phyloP scores from a whole-genome alignment of 352 stramenopile genomes.

The Blastocystis sp. region DNA sequence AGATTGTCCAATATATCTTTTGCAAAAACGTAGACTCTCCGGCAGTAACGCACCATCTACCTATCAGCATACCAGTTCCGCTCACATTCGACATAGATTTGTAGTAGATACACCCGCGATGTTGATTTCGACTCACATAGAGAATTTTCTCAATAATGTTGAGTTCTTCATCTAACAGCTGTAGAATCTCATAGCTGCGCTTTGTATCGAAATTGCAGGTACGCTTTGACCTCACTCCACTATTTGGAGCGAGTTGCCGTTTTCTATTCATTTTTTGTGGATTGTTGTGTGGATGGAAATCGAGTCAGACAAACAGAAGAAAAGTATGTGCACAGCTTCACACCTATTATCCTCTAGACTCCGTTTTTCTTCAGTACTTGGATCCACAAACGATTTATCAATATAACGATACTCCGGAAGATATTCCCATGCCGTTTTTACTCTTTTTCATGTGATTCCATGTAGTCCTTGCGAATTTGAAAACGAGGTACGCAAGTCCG shows the following conservation, averaged over 20 bases:
- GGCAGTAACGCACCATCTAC: constrained; percentile 9
- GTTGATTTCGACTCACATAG: constrained; percentile 12
- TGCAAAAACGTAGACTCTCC: background rate
- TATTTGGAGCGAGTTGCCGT: background rate
- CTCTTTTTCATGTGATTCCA: no score
- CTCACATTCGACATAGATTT: background rate
- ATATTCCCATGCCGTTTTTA: background rate
- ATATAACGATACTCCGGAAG: constrained; percentile 15
- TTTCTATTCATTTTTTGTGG: constrained; percentile 1
- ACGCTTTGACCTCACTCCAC: background rate
- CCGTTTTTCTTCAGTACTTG: constrained; percentile 52
- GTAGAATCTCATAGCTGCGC: background rate
- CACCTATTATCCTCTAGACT: background rate
- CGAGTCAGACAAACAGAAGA: background rate
- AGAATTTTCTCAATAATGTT: constrained; percentile 31
- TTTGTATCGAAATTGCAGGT: background rate
- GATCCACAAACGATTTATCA: constrained; percentile 9
- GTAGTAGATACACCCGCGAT: constrained; percentile 4
- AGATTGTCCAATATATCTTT: constrained; percentile 13
- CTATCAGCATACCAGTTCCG: background rate
- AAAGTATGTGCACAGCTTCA: background rate
- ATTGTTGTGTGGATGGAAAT: background rate
- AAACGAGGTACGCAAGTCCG: constrained; percentile 36
- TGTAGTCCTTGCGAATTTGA: constrained; percentile 13
- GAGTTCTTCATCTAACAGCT: constrained; percentile 1